Evolutionary conservation across 495 filamentous ascomycete species (phyloP).

Genomic region (Trichoderma erinaceum): DNA sequence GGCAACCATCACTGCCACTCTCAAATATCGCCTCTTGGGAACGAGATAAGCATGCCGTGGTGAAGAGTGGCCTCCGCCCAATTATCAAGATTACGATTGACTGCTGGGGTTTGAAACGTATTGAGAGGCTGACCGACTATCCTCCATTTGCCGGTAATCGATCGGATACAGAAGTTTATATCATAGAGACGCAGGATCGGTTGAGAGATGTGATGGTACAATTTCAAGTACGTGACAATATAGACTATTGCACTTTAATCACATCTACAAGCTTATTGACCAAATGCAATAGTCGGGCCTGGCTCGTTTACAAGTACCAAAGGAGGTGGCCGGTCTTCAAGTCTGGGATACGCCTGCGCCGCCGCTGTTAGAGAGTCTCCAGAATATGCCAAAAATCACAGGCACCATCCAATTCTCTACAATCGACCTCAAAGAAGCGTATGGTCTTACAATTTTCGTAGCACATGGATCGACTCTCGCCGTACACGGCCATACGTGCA

Average conservation of each 20-base stretch:
- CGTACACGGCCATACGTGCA: not conserved
- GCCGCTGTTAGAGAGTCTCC: not conserved
- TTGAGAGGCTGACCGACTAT: not conserved
- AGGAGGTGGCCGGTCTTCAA: not conserved
- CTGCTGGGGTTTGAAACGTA: not conserved
- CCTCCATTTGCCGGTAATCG: not conserved
- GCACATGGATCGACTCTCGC: not conserved
- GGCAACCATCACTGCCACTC: not conserved
- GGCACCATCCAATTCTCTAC: not conserved
- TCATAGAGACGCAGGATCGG: not conserved
- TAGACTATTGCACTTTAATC: not conserved
- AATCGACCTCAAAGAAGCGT: not conserved
- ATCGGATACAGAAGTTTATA: not conserved
- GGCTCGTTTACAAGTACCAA: not conserved
- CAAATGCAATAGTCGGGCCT: not conserved
- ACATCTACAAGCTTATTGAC: not conserved
- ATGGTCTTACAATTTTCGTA: not conserved
- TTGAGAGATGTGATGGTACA: not conserved
- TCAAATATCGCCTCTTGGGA: not conserved
- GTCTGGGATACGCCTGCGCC: not conserved
- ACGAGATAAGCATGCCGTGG: not conserved
- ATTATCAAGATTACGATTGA: not conserved
- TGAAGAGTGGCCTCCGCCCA: not conserved
- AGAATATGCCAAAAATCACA: not conserved
- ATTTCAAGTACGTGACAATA: not conserved